Percentiles rank a stretch among this genome's conserved stretches.
These are phyloP conservation scores for Acorus calamus DNA, from an alignment of 106 monocot genomes.

Conservation along the genomic window DNA sequence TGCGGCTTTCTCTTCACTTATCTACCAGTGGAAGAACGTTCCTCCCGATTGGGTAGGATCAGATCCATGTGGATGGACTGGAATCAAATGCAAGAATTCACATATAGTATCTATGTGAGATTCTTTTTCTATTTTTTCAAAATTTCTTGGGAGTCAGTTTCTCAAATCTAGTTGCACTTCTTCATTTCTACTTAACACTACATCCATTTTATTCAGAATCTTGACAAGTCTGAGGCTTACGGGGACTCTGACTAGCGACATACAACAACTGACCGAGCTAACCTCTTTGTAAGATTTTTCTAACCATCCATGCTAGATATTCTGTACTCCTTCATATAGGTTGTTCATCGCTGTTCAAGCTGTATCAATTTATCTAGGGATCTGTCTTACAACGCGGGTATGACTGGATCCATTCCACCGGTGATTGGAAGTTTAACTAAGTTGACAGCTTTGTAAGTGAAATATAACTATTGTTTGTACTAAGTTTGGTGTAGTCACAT, in stretches of 20 bases:
- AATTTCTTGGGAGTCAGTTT: too few relatives aligned
- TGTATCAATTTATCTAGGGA: slow-evolving; percentile 24
- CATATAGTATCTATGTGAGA: slow-evolving; percentile 33
- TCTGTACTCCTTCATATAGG: too few relatives aligned
- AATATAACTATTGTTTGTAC: too few relatives aligned
- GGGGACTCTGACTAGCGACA: slow-evolving; percentile 47
- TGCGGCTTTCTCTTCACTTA: slow-evolving; percentile 28
- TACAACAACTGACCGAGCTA: slow-evolving; percentile 28
- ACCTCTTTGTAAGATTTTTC: slow-evolving; percentile 22
- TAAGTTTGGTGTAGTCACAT: neutral
- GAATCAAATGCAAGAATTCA: slow-evolving; percentile 27
- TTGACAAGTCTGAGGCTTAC: slow-evolving; percentile 39
- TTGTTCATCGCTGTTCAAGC: too few relatives aligned
- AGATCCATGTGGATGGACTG: slow-evolving; percentile 61
- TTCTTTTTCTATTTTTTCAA: too few relatives aligned
- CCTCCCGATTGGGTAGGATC: slow-evolving; percentile 40
- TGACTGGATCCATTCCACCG: slow-evolving; percentile 35
- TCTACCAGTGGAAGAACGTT: slow-evolving; percentile 16
- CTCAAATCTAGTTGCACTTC: neutral
- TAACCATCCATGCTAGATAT: too few relatives aligned
- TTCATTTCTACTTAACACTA: neutral
- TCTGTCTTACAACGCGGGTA: slow-evolving; percentile 42
- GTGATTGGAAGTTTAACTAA: slow-evolving; percentile 33
- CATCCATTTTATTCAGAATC: slow-evolving; percentile 13
- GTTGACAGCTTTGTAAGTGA: slow-evolving; percentile 32